phyloP scores from a whole-genome alignment of 2,329 filamentous ascomycete species.

The Ceratocystis ficicola region DNA sequence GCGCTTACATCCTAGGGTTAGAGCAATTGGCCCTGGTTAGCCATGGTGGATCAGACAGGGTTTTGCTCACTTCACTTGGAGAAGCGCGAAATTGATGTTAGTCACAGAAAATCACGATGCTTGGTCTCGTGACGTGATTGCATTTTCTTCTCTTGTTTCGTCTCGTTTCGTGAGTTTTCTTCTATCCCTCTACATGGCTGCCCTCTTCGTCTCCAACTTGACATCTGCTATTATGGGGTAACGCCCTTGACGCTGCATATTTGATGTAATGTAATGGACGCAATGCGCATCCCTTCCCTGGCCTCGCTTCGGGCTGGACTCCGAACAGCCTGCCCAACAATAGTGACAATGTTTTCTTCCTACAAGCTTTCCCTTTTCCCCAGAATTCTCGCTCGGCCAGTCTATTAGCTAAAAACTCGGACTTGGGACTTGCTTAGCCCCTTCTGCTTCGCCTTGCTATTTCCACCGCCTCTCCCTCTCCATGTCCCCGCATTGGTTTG shows the following conservation, averaged over 20 bases:
- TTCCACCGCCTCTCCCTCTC: background rate
- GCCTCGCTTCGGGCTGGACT: background rate
- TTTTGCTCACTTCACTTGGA: background rate
- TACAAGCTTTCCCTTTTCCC: background rate
- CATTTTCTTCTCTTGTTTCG: background rate
- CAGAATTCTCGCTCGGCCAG: background rate
- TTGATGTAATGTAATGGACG: no score
- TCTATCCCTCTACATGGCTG: background rate
- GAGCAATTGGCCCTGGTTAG: background rate
- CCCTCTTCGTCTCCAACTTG: background rate
- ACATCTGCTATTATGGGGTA: background rate
- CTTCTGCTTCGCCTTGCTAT: background rate
- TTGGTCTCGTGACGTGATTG: background rate
- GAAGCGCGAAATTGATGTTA: background rate
- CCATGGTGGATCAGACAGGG: background rate
- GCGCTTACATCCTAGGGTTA: background rate
- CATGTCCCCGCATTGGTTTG: background rate
- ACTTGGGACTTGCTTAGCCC: background rate
- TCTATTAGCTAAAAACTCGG: background rate
- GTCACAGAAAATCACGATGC: conserved; percentile 6
- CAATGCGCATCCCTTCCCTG: no score
- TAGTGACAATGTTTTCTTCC: background rate
- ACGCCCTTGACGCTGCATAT: background rate
- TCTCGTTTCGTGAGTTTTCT: background rate
- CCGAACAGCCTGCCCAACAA: background rate